These are phyloP conservation scores for Mycena metata DNA, from an alignment of 768 basidiomycete genomes.

Conservation along the genomic window DNA sequence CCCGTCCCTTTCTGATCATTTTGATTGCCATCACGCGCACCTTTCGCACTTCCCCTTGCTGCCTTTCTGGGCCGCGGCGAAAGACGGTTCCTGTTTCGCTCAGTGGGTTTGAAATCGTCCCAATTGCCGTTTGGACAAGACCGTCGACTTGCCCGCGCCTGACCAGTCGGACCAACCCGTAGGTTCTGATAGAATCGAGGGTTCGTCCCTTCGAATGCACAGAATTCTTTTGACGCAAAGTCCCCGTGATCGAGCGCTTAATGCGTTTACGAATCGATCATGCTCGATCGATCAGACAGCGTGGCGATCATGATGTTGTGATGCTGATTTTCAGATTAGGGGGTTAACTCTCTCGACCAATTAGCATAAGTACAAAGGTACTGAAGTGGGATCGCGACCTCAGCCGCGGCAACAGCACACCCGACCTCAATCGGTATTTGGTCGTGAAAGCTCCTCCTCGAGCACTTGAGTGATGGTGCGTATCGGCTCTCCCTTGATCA, in stretches of 20 bases:
- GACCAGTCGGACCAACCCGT: neutral
- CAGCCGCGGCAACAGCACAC: too few relatives aligned
- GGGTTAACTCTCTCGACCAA: too few relatives aligned
- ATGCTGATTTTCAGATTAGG: neutral
- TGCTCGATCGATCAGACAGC: neutral
- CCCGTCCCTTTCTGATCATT: neutral
- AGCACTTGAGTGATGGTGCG: constrained; percentile 77
- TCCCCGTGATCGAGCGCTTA: too few relatives aligned
- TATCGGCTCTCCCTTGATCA: constrained; percentile 87
- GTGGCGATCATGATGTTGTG: constrained; percentile 8
- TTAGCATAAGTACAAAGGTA: too few relatives aligned
- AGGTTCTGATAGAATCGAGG: constrained; percentile 15
- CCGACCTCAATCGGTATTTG: constrained; percentile 39
- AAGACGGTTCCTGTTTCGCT: too few relatives aligned
- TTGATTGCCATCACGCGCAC: constrained; percentile 20
- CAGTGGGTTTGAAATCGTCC: too few relatives aligned
- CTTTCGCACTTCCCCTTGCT: constrained; percentile 28
- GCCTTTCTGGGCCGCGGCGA: constrained; percentile 6
- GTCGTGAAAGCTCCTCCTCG: constrained; percentile 64
- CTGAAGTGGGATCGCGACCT: too few relatives aligned
- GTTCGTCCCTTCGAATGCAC: too few relatives aligned
- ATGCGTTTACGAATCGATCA: too few relatives aligned
- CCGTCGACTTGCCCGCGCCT: too few relatives aligned
- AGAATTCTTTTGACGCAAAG: neutral
- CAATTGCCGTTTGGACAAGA: too few relatives aligned